A percentile compares a stretch with the other conserved stretches of the same genome.
phyloP scores from a whole-genome alignment of 2,329 filamentous ascomycete species.

The Cryphonectria parasitica region DNA sequence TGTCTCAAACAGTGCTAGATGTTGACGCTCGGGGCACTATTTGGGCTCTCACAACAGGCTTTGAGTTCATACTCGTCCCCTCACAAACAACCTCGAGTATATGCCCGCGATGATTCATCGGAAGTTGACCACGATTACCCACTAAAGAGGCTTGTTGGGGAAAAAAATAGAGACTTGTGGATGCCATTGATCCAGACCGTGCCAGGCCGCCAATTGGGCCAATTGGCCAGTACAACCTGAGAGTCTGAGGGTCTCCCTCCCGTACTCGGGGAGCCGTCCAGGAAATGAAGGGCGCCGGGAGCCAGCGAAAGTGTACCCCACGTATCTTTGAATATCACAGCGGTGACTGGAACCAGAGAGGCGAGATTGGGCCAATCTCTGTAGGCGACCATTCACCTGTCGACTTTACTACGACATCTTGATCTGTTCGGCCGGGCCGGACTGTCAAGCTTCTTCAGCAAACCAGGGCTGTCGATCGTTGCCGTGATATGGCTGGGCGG shows the following conservation, averaged over 20 bases:
- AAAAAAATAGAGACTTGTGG: neutral
- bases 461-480: slow-evolving; percentile 31
- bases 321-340: neutral
- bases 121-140: neutral
- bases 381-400: neutral
- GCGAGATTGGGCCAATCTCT: neutral
- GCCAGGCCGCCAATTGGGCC: neutral
- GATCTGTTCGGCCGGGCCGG: neutral
- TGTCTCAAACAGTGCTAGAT: neutral
- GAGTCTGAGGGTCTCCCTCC: neutral
- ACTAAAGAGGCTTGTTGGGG: neutral
- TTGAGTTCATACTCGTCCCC: neutral
- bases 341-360: neutral
- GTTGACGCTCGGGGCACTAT: slow-evolving; percentile 4
- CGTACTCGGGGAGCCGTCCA: neutral
- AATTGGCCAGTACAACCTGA: neutral
- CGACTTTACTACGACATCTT: neutral
- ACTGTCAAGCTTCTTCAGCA: slow-evolving; percentile 10
- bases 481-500: slow-evolving; percentile 53
- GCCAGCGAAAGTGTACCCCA: neutral
- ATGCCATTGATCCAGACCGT: neutral
- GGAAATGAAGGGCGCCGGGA: neutral
- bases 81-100: neutral
- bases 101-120: neutral
- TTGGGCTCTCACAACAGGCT: neutral